phyloP scores from a whole-genome alignment of 179 eudicot species.

The Nepenthes alata region DNA sequence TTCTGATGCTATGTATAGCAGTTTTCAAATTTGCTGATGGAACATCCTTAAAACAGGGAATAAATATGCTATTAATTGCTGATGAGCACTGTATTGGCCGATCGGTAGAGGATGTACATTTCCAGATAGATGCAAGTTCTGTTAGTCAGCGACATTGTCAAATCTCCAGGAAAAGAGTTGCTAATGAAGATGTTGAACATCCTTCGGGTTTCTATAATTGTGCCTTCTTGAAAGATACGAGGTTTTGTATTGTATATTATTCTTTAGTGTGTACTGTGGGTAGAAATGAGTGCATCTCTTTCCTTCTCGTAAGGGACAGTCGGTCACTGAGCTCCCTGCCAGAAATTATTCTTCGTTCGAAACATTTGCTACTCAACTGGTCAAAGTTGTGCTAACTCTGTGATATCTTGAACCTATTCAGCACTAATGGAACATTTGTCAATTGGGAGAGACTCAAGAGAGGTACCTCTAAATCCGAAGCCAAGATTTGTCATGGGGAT shows the following conservation, averaged over 20 bases:
- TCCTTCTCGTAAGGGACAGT: background rate
- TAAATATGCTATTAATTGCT: constrained; percentile 67
- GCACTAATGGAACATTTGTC: constrained; percentile 86
- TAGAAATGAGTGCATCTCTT: background rate
- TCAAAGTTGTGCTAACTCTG: constrained; percentile 4
- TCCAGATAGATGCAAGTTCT: constrained; percentile 60
- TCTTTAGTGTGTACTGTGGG: background rate
- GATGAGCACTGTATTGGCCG: constrained; percentile 78
- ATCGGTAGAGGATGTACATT: constrained; percentile 49
- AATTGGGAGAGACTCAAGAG: constrained; percentile 72
- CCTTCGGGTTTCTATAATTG: constrained; percentile 28
- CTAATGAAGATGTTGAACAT: constrained; percentile 39
- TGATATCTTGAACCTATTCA: constrained; percentile 25
- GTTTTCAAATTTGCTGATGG: too few species aligned
- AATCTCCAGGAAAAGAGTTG: constrained; percentile 47
- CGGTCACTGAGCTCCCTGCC: background rate
- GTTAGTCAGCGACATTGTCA: constrained; percentile 76
- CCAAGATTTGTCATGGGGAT: constrained; percentile 72
- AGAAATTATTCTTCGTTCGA: background rate
- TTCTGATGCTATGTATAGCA: too few species aligned
- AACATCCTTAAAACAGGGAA: constrained; percentile 35
- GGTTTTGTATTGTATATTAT: constrained; percentile 28
- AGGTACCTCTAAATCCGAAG: constrained; percentile 41
- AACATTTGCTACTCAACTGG: background rate
- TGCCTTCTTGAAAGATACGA: constrained; percentile 65